These are phyloP conservation scores for Rhynchospora pubera DNA, from an alignment of 176 grass and related monocot genomes.

Conservation along the genomic window DNA sequence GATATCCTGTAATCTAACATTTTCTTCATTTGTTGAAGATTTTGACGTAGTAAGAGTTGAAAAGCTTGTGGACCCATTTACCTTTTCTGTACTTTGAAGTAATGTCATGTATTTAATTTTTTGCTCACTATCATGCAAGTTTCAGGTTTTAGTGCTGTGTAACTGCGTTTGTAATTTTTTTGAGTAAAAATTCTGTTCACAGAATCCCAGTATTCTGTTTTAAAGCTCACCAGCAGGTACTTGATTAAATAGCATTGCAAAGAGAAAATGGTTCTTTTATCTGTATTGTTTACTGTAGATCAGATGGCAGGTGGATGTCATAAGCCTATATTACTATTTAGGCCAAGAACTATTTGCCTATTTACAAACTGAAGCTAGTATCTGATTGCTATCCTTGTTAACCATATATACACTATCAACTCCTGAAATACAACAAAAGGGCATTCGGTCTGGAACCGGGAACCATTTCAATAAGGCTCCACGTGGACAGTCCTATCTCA, in stretches of 20 bases:
- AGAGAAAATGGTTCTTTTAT: neutral
- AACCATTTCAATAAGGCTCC: neutral
- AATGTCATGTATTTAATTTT: neutral
- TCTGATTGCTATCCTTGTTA: neutral
- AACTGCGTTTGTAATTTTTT: neutral
- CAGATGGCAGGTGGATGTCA: neutral
- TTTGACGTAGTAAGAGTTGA: neutral
- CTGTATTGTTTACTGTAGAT: neutral
- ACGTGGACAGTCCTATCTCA: neutral
- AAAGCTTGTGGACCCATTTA: neutral
- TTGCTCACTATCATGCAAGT: neutral
- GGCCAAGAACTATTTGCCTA: neutral
- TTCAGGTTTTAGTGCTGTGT: neutral
- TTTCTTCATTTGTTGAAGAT: conserved; percentile 13
- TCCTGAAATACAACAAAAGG: too few relatives aligned
- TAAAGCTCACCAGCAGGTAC: neutral
- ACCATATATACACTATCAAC: neutral
- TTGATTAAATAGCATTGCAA: neutral
- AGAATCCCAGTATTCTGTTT: neutral
- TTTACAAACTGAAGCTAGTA: neutral
- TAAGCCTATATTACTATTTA: neutral
- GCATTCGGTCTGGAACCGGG: neutral
- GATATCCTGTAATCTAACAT: conserved; percentile 12
- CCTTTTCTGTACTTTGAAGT: neutral
- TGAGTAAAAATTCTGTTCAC: neutral